Conservation (phyloP, 2,329 filamentous ascomycete genomes). For the Nothophoma quercina region DNA sequence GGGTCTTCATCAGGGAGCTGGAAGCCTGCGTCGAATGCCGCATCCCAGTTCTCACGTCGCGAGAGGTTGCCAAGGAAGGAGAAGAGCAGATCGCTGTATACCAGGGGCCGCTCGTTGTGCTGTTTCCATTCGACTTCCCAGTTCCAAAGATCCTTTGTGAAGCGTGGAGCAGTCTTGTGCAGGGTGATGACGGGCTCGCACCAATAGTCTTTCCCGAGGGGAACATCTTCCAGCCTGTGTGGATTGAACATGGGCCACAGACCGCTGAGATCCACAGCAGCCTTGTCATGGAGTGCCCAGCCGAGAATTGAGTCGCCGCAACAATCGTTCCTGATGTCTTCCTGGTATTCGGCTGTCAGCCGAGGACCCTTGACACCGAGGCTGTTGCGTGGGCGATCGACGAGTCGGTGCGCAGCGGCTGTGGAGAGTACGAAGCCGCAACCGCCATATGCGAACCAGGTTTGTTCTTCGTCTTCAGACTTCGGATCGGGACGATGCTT, state of each 20-base stretch:
- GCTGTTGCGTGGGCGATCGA: constrained; percentile 44
- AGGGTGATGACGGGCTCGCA: constrained; percentile 47
- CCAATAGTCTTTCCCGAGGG: constrained; percentile 46
- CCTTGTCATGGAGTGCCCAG: constrained; percentile 31
- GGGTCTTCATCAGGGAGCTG: constrained; percentile 8
- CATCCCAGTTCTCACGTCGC: constrained; percentile 16
- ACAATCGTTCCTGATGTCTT: constrained; percentile 48
- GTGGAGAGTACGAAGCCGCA: constrained; percentile 49
- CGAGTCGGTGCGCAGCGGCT: constrained; percentile 57
- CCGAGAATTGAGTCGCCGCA: constrained; percentile 38
- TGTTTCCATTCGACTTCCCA: constrained; percentile 45
- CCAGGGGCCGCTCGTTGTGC: constrained; percentile 10
- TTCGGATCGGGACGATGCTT: constrained; percentile 22
- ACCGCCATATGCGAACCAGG: constrained; percentile 49
- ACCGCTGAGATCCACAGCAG: constrained; percentile 28
- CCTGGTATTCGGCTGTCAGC: constrained; percentile 18
- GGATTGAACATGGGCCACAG: constrained; percentile 52
- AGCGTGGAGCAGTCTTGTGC: constrained; percentile 43
- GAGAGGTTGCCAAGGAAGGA: constrained; percentile 13
- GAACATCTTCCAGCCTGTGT: constrained; percentile 42
- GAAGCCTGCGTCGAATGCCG: constrained; percentile 19
- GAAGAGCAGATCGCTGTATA: constrained; percentile 20
- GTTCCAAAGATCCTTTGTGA: constrained; percentile 55
- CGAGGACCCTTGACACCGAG: constrained; percentile 18
- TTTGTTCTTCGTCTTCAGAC: constrained; percentile 45